Evolutionary conservation across 345 rosid genomes (phyloP), one percentile per base, ranked within the genome.

Genomic region (Kandelia obovata): DNA sequence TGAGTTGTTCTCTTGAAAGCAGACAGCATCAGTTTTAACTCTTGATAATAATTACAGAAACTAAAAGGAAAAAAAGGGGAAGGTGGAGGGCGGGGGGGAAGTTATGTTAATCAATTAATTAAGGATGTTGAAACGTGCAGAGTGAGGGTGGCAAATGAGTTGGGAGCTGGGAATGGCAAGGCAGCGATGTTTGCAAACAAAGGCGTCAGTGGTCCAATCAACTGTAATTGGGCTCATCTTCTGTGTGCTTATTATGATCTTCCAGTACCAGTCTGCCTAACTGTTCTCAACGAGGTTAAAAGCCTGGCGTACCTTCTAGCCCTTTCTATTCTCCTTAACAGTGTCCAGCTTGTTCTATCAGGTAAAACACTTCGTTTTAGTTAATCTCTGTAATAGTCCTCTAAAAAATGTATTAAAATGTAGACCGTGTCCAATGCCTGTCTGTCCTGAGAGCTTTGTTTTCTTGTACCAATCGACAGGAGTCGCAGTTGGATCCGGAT

Each of bases 401-500:
- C 7, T 39, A 2, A 39, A 39, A 9, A 39, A 39, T 39, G 46
- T 39, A 11, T 10, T 39, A 39, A 39, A 39, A 39, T 39, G 46
- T 10, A 34, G 13, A 11, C 15, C 10, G 15, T 39, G 46, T 39
- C 46, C 46, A 39, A 39, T 10, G 39, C 46, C 46, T 39, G 21
- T 21, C 21, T 21, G 21, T 21, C 21, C 21, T 21, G 56, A 20
- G 25, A 5, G 56, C 21, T 7, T 20, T 35, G 46, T 39, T 39
- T 39, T 39, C 46, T 39, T 55, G 0, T 23, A 9, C 15, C 23
- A 7, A 55, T 7, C 28, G 53, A 7, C 73, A 92, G 96, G 96
- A 62, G 98, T 90, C 70, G 98, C 95, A 9, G 83, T 92, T 10
- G 98, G 96, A 43, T 88, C 90, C 0, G 98, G 98, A 46, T 86